Evolutionary conservation across 176 grass and related monocot species (phyloP), one percentile per base, ranked within the genome.

Genomic region (Areca catechu): DNA sequence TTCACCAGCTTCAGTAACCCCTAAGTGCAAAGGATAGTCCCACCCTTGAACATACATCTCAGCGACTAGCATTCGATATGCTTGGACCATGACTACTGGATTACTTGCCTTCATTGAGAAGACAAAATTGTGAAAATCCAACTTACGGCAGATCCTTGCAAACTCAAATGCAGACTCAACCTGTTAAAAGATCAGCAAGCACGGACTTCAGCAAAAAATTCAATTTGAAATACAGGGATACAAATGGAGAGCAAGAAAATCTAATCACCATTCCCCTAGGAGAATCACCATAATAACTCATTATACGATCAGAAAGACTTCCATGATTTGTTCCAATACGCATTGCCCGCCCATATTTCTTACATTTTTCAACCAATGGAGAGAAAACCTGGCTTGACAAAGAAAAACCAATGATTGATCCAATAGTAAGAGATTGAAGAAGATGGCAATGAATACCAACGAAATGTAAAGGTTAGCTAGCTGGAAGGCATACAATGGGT

Each of bases 31-130:
- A 53, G 93, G 93, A 77, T 98, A 98, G 74, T 98, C 88, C 93
- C 93, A 98, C 57, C 93, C 93, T 24, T 85, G 84, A 65, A 83
- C 89, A 76, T 92, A 89, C 93, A 98, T 98, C 72, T 98, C 88
- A 12, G 93, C 88, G 50, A 98, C 88, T 69, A 98, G 83, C 67
- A 98, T 59, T 37, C 93, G 75, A 68, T 98, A 98, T 52, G 93
- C 93, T 82, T 98, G 93, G 20, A 98, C 93, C 93, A 98, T 98
- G 56, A 98, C 49, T 59, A 98, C 93, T 57, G 93, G 93, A 62
- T 98, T 98, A 68, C 87, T 92, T 53, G 93, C 93, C 80, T 98
- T 98, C 93, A 98, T 98, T 22, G 93, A 98, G 86, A 98, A 98
- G 56, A 98, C 93, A 65, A 98, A 92, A 56, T 98, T 98, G 64